Conservation (phyloP, 345 rosid species). For the Zanthoxylum bungeanum region DNA sequence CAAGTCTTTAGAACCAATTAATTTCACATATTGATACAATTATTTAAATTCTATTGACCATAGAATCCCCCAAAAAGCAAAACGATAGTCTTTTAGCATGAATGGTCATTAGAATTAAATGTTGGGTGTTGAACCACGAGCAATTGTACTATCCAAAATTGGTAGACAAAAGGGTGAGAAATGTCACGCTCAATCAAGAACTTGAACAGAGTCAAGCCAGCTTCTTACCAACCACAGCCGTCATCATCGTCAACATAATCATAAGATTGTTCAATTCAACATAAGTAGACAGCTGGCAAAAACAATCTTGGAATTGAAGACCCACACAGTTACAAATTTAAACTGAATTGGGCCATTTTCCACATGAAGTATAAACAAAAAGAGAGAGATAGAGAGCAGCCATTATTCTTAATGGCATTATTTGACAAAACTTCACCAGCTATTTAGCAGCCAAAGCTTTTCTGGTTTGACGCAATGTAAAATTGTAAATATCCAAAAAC, state of each 20-base stretch:
- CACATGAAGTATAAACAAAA: neutral
- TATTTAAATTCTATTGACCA: neutral
- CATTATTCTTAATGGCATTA: no score
- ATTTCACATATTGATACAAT: neutral
- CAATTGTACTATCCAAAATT: neutral
- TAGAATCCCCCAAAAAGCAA: neutral
- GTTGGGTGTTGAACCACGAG: neutral
- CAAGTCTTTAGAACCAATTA: no score
- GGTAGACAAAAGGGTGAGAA: neutral
- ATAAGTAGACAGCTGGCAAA: neutral
- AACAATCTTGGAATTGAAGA: no score
- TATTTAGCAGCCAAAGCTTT: no score
- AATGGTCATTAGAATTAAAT: no score
- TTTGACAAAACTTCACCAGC: no score
- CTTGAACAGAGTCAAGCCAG: neutral
- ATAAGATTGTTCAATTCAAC: no score
- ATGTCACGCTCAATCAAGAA: neutral
- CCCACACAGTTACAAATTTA: neutral
- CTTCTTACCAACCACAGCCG: neutral
- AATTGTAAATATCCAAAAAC: neutral
- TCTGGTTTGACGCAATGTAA: no score
- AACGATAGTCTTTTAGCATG: neutral
- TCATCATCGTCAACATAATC: neutral
- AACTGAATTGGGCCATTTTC: no score
- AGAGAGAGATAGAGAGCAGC: no score